phyloP scores from a whole-genome alignment of 169 alveolate genomes.

The Plasmodium fragile region DNA sequence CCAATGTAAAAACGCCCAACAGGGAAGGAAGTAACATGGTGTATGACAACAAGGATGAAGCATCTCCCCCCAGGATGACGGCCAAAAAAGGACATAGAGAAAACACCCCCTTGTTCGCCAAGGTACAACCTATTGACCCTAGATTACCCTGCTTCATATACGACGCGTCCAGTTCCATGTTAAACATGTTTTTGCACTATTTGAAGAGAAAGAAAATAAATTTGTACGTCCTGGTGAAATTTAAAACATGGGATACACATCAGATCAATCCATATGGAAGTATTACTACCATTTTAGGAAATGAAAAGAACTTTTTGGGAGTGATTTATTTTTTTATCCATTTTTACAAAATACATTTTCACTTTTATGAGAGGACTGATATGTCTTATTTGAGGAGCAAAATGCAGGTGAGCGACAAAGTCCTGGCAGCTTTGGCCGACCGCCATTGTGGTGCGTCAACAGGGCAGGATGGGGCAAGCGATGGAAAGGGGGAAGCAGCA shows the following conservation, averaged over 20 bases:
- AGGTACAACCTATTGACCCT: constrained; percentile 38
- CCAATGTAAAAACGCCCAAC: not conserved
- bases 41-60: not conserved
- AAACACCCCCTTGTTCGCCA: constrained; percentile 21
- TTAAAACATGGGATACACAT: constrained; percentile 51
- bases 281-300: constrained; percentile 62
- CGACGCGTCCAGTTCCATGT: not conserved
- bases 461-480: not conserved
- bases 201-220: constrained; percentile 40
- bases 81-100: not conserved
- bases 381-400: constrained; percentile 26
- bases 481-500: not conserved
- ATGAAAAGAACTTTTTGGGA: constrained; percentile 57
- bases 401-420: constrained; percentile 8
- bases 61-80: not conserved
- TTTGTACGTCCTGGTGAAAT: constrained; percentile 53
- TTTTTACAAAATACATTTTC: constrained; percentile 60
- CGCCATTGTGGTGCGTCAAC: not conserved
- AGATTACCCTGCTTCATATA: constrained; percentile 68
- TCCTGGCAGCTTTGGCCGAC: constrained; percentile 11
- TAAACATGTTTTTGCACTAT: constrained; percentile 20
- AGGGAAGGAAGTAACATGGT: not conserved
- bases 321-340: constrained; percentile 55
- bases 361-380: constrained; percentile 30
- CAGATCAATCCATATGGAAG: constrained; percentile 71